A percentile compares a stretch with the other conserved stretches of the same genome.
Evolutionary conservation across 139 green algal genomes (phyloP).

Genomic region (Volvox reticuliferus): DNA sequence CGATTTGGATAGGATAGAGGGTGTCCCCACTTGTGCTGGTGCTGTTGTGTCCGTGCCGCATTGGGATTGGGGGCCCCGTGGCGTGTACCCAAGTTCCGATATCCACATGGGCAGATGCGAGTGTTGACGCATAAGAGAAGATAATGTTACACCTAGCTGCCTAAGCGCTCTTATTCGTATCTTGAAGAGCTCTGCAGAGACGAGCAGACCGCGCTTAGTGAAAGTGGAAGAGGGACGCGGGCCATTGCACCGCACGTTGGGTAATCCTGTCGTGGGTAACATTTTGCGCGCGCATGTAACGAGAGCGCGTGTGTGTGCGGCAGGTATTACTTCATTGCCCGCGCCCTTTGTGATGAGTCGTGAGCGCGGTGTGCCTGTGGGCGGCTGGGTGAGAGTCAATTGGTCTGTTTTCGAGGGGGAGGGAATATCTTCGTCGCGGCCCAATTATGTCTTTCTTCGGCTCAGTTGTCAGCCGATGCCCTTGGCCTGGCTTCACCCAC

Average conservation of each 20-base stretch:
- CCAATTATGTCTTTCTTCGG: background rate
- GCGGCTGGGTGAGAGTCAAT: constrained; percentile 10
- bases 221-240: constrained; percentile 23
- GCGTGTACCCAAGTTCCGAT: background rate
- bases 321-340: background rate
- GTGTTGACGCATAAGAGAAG: constrained; percentile 9
- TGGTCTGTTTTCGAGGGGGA: constrained; percentile 20
- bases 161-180: background rate
- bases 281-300: background rate
- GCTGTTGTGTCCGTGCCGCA: background rate
- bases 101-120: constrained; percentile 20
- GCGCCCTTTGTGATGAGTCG: background rate
- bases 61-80: background rate
- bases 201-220: constrained; percentile 17
- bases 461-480: constrained; percentile 1
- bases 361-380: constrained; percentile 27
- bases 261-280: background rate
- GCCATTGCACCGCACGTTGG: background rate
- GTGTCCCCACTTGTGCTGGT: background rate
- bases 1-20: too few relatives aligned
- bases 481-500: constrained; percentile 2
- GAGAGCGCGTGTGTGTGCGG: background rate
- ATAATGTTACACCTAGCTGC: constrained; percentile 34
- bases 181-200: constrained; percentile 22
- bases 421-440: constrained; percentile 17